Conservation (phyloP, 176 grass and related monocot species). For the Phoenix roebelenii region DNA sequence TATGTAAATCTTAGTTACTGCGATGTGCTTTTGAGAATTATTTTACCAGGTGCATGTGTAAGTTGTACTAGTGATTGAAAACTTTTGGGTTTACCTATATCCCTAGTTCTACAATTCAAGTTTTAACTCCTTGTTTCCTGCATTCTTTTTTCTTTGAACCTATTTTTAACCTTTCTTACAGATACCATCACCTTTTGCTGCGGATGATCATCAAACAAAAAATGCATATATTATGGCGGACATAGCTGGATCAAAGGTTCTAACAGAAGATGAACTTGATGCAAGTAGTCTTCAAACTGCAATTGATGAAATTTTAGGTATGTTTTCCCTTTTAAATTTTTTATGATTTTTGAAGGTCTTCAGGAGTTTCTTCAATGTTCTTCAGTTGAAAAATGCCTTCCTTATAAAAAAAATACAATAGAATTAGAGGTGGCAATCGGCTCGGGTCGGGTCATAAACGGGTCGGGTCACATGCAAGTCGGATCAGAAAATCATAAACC, state of each 20-base stretch:
- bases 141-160: background rate
- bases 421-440: no score
- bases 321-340: background rate
- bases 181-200: constrained; percentile 53
- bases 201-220: constrained; percentile 84
- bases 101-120: constrained; percentile 8
- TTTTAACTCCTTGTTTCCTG: background rate
- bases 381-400: no score
- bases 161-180: constrained; percentile 28
- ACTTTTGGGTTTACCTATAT: no score
- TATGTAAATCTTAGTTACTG: no score
- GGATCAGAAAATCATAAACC: no score
- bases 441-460: no score
- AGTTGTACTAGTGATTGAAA: no score
- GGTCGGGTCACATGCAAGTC: no score
- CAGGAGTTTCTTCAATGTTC: no score
- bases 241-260: constrained; percentile 72
- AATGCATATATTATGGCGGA: constrained; percentile 98
- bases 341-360: background rate
- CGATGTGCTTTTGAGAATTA: no score
- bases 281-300: constrained; percentile 59
- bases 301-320: constrained; percentile 86
- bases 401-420: no score
- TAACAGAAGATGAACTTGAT: constrained; percentile 90
- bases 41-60: no score